These are phyloP conservation scores for Alternaria triticimaculans DNA, from an alignment of 2,329 filamentous ascomycete species.

Conservation along the genomic window DNA sequence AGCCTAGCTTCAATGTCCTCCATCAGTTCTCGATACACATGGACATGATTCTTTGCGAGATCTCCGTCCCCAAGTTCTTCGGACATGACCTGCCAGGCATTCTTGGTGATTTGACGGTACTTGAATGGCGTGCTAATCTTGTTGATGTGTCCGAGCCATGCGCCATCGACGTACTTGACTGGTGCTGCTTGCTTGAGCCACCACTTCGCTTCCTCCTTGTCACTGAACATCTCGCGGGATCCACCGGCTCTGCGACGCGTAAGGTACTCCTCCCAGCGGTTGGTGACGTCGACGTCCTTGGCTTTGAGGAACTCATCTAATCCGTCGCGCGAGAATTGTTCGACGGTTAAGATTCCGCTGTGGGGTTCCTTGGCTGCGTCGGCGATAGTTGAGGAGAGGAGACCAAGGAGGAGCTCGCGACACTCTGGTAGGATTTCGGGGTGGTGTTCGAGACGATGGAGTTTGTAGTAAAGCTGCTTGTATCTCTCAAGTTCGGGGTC, in stretches of 20 bases:
- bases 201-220: conserved; percentile 46
- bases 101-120: conserved; percentile 49
- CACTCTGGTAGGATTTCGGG: conserved; percentile 45
- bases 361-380: conserved; percentile 18
- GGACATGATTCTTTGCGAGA: conserved; percentile 55
- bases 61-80: conserved; percentile 61
- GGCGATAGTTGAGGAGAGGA: conserved; percentile 46
- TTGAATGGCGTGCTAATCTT: conserved; percentile 54
- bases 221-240: conserved; percentile 45
- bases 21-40: conserved; percentile 46
- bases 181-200: conserved; percentile 53
- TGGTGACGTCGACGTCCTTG: conserved; percentile 41
- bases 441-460: conserved; percentile 52
- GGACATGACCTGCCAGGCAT: conserved; percentile 57
- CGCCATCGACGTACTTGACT: conserved; percentile 58
- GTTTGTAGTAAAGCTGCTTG: conserved; percentile 50
- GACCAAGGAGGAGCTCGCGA: conserved; percentile 41
- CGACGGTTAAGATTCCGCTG: conserved; percentile 42
- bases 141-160: conserved; percentile 57
- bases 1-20: conserved; percentile 37
- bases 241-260: conserved; percentile 43
- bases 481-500: conserved; percentile 14
- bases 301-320: conserved; percentile 38
- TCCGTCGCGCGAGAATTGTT: conserved; percentile 35
- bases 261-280: conserved; percentile 46